Conservation (phyloP, 345 rosid genomes). For the Citrus reticulata region DNA sequence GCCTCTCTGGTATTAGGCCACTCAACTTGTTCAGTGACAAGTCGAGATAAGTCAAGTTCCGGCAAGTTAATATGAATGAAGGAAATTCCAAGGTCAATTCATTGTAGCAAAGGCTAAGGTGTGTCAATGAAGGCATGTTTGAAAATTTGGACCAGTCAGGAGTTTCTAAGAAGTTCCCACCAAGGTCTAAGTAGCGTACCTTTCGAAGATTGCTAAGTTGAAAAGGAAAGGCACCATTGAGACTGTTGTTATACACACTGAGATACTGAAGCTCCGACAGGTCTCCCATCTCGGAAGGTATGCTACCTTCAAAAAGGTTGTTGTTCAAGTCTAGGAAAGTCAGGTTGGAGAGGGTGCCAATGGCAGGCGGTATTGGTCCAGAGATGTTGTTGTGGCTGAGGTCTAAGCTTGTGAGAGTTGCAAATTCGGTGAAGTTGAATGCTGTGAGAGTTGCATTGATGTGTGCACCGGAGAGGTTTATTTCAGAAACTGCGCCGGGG, state of each 20-base stretch:
- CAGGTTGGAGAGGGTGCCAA: slow-evolving; percentile 38
- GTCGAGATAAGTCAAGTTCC: slow-evolving; percentile 51
- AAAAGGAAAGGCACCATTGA: slow-evolving; percentile 43
- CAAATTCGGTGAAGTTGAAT: slow-evolving; percentile 48
- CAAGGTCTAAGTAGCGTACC: slow-evolving; percentile 48
- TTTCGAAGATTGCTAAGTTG: slow-evolving; percentile 46
- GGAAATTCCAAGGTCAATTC: slow-evolving; percentile 39
- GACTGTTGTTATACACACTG: slow-evolving; percentile 36
- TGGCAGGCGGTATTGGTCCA: slow-evolving; percentile 31
- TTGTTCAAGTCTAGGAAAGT: slow-evolving; percentile 37
- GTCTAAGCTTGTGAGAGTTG: slow-evolving; percentile 39
- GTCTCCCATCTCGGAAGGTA: slow-evolving; percentile 39
- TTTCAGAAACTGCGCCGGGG: slow-evolving; percentile 25
- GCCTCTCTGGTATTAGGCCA: slow-evolving; percentile 40
- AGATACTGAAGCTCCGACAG: slow-evolving; percentile 39
- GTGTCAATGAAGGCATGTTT: slow-evolving; percentile 39
- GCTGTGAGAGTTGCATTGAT: slow-evolving; percentile 35
- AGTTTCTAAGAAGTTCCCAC: slow-evolving; percentile 45
- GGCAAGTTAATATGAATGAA: slow-evolving; percentile 34
- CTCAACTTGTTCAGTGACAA: slow-evolving; percentile 39
- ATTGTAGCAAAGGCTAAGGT: slow-evolving; percentile 40
- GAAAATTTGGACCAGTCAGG: slow-evolving; percentile 57
- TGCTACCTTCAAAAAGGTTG: slow-evolving; percentile 31
- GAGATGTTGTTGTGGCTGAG: slow-evolving; percentile 26
- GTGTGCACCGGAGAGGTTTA: slow-evolving; percentile 34